These are phyloP conservation scores for Achaetomium macrosporum DNA, from an alignment of 2,329 filamentous ascomycete genomes.

Conservation along the genomic window DNA sequence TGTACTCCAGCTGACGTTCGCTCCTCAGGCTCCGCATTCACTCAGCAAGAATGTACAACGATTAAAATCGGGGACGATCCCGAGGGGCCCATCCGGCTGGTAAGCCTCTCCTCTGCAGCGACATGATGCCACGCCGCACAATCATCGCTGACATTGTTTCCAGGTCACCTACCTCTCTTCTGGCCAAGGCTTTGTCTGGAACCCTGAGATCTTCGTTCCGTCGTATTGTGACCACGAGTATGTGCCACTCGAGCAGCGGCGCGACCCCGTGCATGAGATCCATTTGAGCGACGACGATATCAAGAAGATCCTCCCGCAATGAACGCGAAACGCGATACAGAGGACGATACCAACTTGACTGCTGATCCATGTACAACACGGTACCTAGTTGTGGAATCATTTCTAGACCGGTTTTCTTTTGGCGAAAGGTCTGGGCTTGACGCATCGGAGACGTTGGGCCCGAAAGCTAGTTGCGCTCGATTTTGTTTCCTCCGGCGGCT, in stretches of 20 bases:
- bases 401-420: not conserved
- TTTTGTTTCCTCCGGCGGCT: not conserved
- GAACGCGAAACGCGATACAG: constrained; percentile 19
- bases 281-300: constrained; percentile 71
- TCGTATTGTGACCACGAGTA: constrained; percentile 72
- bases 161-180: constrained; percentile 76
- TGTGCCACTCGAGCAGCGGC: constrained; percentile 66
- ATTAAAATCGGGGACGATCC: constrained; percentile 67
- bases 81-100: constrained; percentile 66
- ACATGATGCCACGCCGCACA: constrained; percentile 3
- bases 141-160: constrained; percentile 8
- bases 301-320: constrained; percentile 61
- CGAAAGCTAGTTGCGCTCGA: not conserved
- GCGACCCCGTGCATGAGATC: constrained; percentile 74
- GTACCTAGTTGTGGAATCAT: not conserved
- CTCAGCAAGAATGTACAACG: constrained; percentile 71
- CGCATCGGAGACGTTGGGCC: not conserved
- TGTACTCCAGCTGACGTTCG: constrained; percentile 27
- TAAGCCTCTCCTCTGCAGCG: constrained; percentile 35
- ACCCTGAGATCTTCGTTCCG: constrained; percentile 77
- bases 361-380: constrained; percentile 3
- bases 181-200: constrained; percentile 78
- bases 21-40: constrained; percentile 60
- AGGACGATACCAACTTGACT: not conserved
- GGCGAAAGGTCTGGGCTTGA: not conserved